Conservation (phyloP, 192 early-diverging fungal genomes). For the Coemansia sp. region DNA sequence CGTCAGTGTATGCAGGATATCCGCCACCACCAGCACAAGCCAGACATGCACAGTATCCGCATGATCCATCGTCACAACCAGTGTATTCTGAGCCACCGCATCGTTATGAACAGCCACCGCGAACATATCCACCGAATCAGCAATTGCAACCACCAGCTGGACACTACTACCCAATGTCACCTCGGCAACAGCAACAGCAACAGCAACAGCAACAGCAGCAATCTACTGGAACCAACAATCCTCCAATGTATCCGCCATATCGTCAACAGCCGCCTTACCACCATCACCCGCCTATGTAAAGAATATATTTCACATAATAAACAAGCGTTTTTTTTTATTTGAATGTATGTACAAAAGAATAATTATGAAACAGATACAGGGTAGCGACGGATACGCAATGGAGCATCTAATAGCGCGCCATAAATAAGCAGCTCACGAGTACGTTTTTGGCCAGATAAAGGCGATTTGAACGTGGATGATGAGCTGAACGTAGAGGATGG, state of each 20-base stretch:
- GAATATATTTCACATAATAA: slow-evolving; percentile 1
- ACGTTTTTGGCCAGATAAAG: slow-evolving; percentile 17
- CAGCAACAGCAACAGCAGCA: slow-evolving; percentile 13
- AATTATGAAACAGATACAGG: not conserved
- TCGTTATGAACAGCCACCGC: not conserved
- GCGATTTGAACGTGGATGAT: not conserved
- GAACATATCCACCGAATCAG: slow-evolving; percentile 5
- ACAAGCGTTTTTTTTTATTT: not conserved
- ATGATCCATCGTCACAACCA: slow-evolving; percentile 7
- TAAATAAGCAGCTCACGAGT: slow-evolving; percentile 23
- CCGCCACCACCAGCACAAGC: not conserved
- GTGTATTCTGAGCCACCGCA: not conserved
- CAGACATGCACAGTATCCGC: slow-evolving; percentile 1
- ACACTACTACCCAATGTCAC: slow-evolving; percentile 9
- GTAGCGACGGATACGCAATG: slow-evolving; percentile 36
- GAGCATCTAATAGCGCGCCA: slow-evolving; percentile 31
- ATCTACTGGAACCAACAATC: not conserved
- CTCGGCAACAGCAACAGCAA: slow-evolving; percentile 11
- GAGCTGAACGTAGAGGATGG: no score
- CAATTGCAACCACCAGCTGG: slow-evolving; percentile 2
- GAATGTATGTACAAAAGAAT: slow-evolving; percentile 2
- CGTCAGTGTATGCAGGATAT: slow-evolving; percentile 1
- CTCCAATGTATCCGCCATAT: slow-evolving; percentile 2
- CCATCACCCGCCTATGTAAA: slow-evolving; percentile 7
- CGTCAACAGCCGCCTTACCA: slow-evolving; percentile 9